Evolutionary conservation across 768 basidiomycete genomes (phyloP).

Genomic region (Kwoniella sp.): DNA sequence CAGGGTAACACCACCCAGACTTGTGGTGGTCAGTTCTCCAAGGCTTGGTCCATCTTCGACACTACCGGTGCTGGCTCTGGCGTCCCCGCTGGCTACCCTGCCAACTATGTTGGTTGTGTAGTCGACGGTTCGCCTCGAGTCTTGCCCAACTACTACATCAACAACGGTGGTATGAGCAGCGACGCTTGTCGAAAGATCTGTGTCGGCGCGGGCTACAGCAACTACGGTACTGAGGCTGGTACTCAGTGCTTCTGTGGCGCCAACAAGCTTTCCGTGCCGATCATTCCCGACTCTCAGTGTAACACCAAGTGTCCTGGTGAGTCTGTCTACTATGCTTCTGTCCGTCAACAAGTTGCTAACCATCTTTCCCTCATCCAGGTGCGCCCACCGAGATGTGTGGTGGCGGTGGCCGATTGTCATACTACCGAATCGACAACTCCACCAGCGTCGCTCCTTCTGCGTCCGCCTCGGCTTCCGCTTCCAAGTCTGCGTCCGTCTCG

Average conservation of each 20-base stretch:
- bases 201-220: slow-evolving; percentile 24
- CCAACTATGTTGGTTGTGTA: slow-evolving; percentile 38
- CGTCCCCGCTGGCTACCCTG: slow-evolving; percentile 23
- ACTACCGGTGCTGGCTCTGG: slow-evolving; percentile 23
- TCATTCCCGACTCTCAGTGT: slow-evolving; percentile 35
- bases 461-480: slow-evolving; percentile 6
- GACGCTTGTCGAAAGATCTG: slow-evolving; percentile 32
- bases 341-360: no score
- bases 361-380: slow-evolving; percentile 9
- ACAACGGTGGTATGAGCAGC: slow-evolving; percentile 22
- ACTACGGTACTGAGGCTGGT: slow-evolving; percentile 32
- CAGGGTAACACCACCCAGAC: slow-evolving; percentile 25
- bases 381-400: slow-evolving; percentile 31
- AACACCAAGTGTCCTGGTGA: slow-evolving; percentile 24
- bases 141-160: slow-evolving; percentile 22
- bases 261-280: slow-evolving; percentile 13
- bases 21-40: slow-evolving; percentile 36
- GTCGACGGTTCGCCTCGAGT: slow-evolving; percentile 20
- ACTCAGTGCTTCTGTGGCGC: slow-evolving; percentile 43
- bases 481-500: background rate
- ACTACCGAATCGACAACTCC: slow-evolving; percentile 25
- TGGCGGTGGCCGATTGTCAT: slow-evolving; percentile 24
- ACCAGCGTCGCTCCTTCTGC: background rate
- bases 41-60: slow-evolving; percentile 34
- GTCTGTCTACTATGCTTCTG: no score